Base-by-base conservation (phyloP, 176 grass and related monocot species). In the Puccinellia tenuiflora region DNA sequence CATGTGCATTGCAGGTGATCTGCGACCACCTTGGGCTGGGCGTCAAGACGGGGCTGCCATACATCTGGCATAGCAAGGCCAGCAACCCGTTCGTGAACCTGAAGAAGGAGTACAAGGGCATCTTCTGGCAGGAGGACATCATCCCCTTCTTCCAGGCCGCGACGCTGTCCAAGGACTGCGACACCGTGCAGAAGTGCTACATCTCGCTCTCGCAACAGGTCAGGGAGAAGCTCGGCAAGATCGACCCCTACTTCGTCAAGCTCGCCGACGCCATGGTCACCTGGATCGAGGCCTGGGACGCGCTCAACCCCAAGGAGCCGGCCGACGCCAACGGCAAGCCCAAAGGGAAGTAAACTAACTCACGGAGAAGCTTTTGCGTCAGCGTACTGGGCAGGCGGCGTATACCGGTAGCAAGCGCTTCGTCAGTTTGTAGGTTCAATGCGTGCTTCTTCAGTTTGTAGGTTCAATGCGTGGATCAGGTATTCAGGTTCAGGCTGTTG, bases 211-310 rank as follows among this genome's bases (percentile, higher is more conserved):
- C 90, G 14, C 57, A 92, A 28, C 79, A 87, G 84, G 87, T 92
- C 73, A 92, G 30, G 80, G 87, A 92, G 20, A 92, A 94, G 86
- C 86, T 89, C 5, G 88, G 88, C 43, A 85, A 43, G 78, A 81
- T 89, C 1, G 88, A 89, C 53, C 78, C 88, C 29, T 94, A 95
- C 88, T 98, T 98, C 53, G 22, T 33, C 79, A 98, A 93, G 80
- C 90, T 98, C 10, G 92, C 84, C 0, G 92, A 98, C 85, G 95
- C 92, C 76, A 98, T 98, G 95, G 83, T 89, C 72, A 90, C 95
- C 81, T 98, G 92, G 92, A 95, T 98, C 2, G 92, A 94, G 67
- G 95, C 95, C 5, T 87, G 85, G 85, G 85, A 87, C 85, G 68
- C 30, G 71, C 70, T 87, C 35, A 87, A 87, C 85, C 64, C 85